Conservation (phyloP, 2,329 filamentous ascomycete species). For the Allantophomopsis lycopodina region DNA sequence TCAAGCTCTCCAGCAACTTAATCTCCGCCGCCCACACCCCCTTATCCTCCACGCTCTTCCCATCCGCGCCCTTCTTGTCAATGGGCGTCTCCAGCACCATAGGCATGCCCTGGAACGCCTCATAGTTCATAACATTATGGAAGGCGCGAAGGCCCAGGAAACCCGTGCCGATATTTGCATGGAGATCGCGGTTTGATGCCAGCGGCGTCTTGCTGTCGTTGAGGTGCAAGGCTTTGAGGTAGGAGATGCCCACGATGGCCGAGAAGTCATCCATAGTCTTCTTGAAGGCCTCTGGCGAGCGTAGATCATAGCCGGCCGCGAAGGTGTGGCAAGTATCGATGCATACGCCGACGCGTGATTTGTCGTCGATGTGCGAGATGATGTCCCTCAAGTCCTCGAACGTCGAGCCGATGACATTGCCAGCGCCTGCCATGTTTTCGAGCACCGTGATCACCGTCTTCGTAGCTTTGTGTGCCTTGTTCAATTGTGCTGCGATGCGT, state of each 20-base stretch:
- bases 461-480: slow-evolving; percentile 67
- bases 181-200: slow-evolving; percentile 68
- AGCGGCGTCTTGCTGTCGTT: slow-evolving; percentile 95
- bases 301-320: slow-evolving; percentile 83
- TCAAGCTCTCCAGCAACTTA: slow-evolving; percentile 78
- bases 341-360: slow-evolving; percentile 79
- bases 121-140: slow-evolving; percentile 79
- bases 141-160: slow-evolving; percentile 86
- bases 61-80: slow-evolving; percentile 51
- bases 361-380: slow-evolving; percentile 67
- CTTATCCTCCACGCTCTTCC: slow-evolving; percentile 63
- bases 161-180: slow-evolving; percentile 92
- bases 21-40: slow-evolving; percentile 87
- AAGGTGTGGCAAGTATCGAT: slow-evolving; percentile 96
- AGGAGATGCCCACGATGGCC: slow-evolving; percentile 58
- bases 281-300: slow-evolving; percentile 59
- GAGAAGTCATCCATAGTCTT: slow-evolving; percentile 68
- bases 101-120: slow-evolving; percentile 61
- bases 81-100: slow-evolving; percentile 97
- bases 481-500: slow-evolving; percentile 72
- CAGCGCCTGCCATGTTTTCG: slow-evolving; percentile 89
- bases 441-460: slow-evolving; percentile 67
- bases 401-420: slow-evolving; percentile 73
- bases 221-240: slow-evolving; percentile 76
- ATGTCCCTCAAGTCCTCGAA: slow-evolving; percentile 83